Percentiles rank a stretch among this genome's conserved stretches.
These are phyloP conservation scores for Leccinum sublutescens DNA, from an alignment of 768 basidiomycete genomes.

Conservation along the genomic window DNA sequence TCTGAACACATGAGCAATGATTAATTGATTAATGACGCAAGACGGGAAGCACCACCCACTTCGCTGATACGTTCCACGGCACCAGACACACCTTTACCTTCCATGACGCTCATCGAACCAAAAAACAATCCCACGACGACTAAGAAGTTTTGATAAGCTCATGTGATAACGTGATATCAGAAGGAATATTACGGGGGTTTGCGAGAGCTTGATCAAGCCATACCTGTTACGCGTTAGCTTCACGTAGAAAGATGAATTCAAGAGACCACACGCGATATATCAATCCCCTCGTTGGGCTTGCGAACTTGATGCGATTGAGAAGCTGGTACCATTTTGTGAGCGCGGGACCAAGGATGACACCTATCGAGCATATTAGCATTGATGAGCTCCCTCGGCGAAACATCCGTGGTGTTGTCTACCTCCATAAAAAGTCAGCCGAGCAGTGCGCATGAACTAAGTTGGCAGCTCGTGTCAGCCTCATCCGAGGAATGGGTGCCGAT, in stretches of 20 bases:
- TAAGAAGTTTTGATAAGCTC: slow-evolving; percentile 15
- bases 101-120: slow-evolving; percentile 74
- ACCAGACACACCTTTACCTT: slow-evolving; percentile 60
- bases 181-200: slow-evolving; percentile 53
- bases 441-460: slow-evolving; percentile 54
- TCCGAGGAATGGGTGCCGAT: not conserved
- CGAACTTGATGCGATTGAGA: slow-evolving; percentile 69
- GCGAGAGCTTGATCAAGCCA: slow-evolving; percentile 79
- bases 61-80: slow-evolving; percentile 48
- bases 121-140: slow-evolving; percentile 58
- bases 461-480: not conserved
- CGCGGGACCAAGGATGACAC: slow-evolving; percentile 74
- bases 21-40: not conserved
- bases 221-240: slow-evolving; percentile 44
- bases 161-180: slow-evolving; percentile 13
- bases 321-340: slow-evolving; percentile 81
- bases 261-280: slow-evolving; percentile 54
- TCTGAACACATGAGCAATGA: slow-evolving; percentile 37
- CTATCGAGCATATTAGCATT: slow-evolving; percentile 28
- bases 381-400: not conserved
- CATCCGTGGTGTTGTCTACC: slow-evolving; percentile 38
- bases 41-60: slow-evolving; percentile 18
- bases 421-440: slow-evolving; percentile 69
- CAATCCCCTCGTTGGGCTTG: slow-evolving; percentile 55
- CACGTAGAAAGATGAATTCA: not conserved